A percentile compares a stretch with the other conserved stretches of the same genome.
phyloP scores from a whole-genome alignment of 176 grass and related monocot genomes.

The Oryza rufipogon region DNA sequence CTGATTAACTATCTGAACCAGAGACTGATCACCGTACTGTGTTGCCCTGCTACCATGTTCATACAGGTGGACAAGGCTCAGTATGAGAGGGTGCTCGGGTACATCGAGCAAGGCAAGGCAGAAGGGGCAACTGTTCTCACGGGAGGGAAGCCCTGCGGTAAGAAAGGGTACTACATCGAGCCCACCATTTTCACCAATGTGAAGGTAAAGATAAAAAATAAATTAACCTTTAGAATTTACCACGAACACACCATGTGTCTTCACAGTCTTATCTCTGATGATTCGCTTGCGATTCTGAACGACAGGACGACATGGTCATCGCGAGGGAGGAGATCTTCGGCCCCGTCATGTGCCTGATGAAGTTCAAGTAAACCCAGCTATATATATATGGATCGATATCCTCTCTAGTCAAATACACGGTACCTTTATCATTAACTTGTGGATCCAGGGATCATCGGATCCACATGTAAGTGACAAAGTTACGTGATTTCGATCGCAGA shows the following conservation, averaged over 20 bases:
- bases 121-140: slow-evolving; percentile 51
- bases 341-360: slow-evolving; percentile 77
- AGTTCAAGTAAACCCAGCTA: slow-evolving; percentile 56
- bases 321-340: slow-evolving; percentile 86
- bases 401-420: too few species aligned
- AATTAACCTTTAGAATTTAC: neutral
- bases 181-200: slow-evolving; percentile 57
- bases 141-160: slow-evolving; percentile 51
- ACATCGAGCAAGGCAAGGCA: slow-evolving; percentile 59
- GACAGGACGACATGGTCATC: slow-evolving; percentile 68
- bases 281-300: neutral
- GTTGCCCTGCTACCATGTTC: neutral
- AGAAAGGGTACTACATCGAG: slow-evolving; percentile 58
- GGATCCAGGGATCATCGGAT: too few species aligned
- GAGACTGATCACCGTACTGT: neutral
- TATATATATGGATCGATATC: too few species aligned
- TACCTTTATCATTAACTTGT: too few species aligned
- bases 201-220: slow-evolving; percentile 32
- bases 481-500: too few species aligned
- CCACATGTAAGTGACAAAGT: too few species aligned
- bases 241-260: neutral
- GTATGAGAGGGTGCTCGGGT: slow-evolving; percentile 49
- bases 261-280: neutral
- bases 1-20: neutral
- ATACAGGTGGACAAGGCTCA: slow-evolving; percentile 54